These are phyloP conservation scores for Tetrapisispora namnaoensis DNA, from an alignment of 805 yeast species.

Conservation along the genomic window DNA sequence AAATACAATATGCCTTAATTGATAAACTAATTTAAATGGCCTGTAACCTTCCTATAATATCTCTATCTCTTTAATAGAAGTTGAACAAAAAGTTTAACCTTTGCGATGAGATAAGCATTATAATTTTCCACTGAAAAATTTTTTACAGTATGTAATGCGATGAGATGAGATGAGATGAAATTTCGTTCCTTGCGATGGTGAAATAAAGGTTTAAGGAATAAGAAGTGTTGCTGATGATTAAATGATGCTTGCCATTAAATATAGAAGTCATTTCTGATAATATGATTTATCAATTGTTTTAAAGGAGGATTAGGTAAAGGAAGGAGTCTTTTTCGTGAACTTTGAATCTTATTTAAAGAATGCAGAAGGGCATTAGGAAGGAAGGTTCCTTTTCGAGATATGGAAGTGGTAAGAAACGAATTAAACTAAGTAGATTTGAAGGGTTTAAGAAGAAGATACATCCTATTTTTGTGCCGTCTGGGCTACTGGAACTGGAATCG, in stretches of 20 bases:
- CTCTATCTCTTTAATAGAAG: too few relatives aligned
- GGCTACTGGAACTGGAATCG: constrained; percentile 34
- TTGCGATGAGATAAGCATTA: neutral
- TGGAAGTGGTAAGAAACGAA: neutral
- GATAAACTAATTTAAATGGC: too few relatives aligned
- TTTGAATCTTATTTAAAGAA: too few relatives aligned
- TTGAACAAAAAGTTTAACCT: neutral
- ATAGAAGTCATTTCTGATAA: too few relatives aligned
- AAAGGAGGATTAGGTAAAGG: too few relatives aligned
- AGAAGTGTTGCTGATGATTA: too few relatives aligned
- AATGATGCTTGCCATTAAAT: too few relatives aligned
- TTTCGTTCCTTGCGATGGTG: neutral
- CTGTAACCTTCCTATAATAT: too few relatives aligned
- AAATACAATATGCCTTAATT: too few relatives aligned
- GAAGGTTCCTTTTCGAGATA: neutral
- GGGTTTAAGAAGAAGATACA: constrained; percentile 5
- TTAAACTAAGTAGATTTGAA: neutral
- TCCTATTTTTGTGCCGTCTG: constrained; percentile 33
- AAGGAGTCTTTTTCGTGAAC: too few relatives aligned
- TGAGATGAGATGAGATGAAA: neutral
- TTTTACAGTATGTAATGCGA: neutral
- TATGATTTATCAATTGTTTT: neutral
- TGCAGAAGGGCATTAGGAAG: too few relatives aligned
- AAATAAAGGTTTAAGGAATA: neutral
- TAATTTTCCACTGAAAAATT: too few relatives aligned